Evolutionary conservation across 2,329 filamentous ascomycete species (phyloP).

Genomic region (Chrysosporium keratinophilum): DNA sequence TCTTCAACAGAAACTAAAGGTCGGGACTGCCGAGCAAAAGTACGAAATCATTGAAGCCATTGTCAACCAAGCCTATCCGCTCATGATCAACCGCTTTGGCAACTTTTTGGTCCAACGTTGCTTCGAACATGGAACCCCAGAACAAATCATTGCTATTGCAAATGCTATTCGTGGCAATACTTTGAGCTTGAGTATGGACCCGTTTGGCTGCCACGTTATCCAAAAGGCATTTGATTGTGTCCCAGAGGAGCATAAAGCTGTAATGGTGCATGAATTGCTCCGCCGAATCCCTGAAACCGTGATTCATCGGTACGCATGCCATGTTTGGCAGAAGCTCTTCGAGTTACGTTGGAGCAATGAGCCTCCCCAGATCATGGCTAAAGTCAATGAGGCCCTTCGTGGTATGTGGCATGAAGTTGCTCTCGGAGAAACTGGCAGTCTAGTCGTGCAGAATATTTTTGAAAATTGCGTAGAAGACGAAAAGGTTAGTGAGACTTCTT

Average conservation of each 20-base stretch:
- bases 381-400: slow-evolving; percentile 85
- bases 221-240: slow-evolving; percentile 98
- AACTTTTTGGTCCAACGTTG: slow-evolving; percentile 98
- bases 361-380: slow-evolving; percentile 96
- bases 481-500: slow-evolving; percentile 52
- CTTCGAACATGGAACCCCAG: slow-evolving; percentile 92
- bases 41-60: slow-evolving; percentile 96
- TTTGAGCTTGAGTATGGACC: slow-evolving; percentile 90
- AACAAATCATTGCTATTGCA: slow-evolving; percentile 90
- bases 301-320: slow-evolving; percentile 95
- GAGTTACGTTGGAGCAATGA: slow-evolving; percentile 92
- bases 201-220: slow-evolving; percentile 95
- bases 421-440: slow-evolving; percentile 87
- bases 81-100: slow-evolving; percentile 98
- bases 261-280: slow-evolving; percentile 97
- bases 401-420: slow-evolving; percentile 99
- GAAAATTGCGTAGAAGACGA: slow-evolving; percentile 98
- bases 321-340: slow-evolving; percentile 99
- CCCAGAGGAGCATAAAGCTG: slow-evolving; percentile 91
- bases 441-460: slow-evolving; percentile 99
- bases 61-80: slow-evolving; percentile 80
- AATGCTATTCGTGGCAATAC: slow-evolving; percentile 90
- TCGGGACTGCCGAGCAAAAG: slow-evolving; percentile 89
- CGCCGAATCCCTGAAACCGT: slow-evolving; percentile 94
- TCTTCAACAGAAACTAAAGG: slow-evolving; percentile 96